Evolutionary conservation across 2,329 filamentous ascomycete genomes (phyloP).

Genomic region (Metarhizium guizhouense): DNA sequence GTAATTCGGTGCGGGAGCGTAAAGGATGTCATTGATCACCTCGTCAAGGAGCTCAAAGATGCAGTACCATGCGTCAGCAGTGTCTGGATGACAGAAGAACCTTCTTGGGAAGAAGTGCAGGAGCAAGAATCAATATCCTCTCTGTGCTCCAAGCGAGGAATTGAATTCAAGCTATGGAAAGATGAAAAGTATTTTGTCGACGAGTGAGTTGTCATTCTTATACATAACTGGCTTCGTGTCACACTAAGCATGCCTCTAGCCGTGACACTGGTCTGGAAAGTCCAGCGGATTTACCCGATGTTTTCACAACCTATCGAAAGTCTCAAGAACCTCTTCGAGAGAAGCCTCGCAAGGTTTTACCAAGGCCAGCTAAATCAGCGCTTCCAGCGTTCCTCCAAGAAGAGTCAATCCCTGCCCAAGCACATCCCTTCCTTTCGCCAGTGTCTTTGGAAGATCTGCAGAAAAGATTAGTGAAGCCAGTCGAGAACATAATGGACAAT

Average conservation of each 20-base stretch:
- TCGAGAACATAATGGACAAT: slow-evolving; percentile 41
- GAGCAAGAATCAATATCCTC: slow-evolving; percentile 51
- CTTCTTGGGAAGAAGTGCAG: slow-evolving; percentile 57
- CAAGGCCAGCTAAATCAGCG: slow-evolving; percentile 37
- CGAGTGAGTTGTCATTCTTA: slow-evolving; percentile 48
- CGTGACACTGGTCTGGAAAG: slow-evolving; percentile 54
- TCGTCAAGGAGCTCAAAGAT: slow-evolving; percentile 41
- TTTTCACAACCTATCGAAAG: slow-evolving; percentile 70
- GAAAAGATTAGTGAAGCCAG: slow-evolving; percentile 45
- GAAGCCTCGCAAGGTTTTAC: slow-evolving; percentile 49
- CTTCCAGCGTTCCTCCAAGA: slow-evolving; percentile 49
- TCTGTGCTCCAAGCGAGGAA: slow-evolving; percentile 40
- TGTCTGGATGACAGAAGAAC: slow-evolving; percentile 67
- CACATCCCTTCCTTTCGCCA: slow-evolving; percentile 55
- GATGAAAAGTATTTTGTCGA: slow-evolving; percentile 77
- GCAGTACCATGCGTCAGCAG: slow-evolving; percentile 41
- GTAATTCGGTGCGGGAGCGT: slow-evolving; percentile 54
- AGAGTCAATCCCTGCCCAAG: slow-evolving; percentile 46
- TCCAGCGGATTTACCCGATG: slow-evolving; percentile 55
- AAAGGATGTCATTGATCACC: slow-evolving; percentile 47
- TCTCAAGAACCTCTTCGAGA: slow-evolving; percentile 60
- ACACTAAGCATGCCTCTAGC: slow-evolving; percentile 29
- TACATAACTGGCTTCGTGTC: slow-evolving; percentile 8
- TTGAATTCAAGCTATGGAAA: slow-evolving; percentile 55
- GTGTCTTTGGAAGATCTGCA: slow-evolving; percentile 43